Base-by-base conservation (phyloP, 805 yeast species). In the Spathaspora gorwiae region DNA sequence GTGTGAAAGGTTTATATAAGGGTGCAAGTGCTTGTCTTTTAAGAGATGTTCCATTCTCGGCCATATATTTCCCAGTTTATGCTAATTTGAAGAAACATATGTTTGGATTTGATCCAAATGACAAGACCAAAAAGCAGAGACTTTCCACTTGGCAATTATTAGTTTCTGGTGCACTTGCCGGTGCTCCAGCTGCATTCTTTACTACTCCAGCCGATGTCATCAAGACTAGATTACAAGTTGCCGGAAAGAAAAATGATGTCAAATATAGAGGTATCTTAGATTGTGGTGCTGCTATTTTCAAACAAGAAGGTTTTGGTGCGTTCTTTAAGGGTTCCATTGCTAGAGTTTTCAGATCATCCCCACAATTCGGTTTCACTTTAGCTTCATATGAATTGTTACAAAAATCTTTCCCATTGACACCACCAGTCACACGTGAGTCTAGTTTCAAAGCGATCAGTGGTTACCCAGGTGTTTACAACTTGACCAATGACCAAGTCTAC, bases 141-240 rank as follows among this genome's bases (percentile, higher is more conserved):
- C 78, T 90, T 48, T 81, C 80, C 50, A 80, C 95, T 27, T 83
- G 92, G 85, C 96, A 92, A 66, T 72, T 94, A 52, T 77, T 92
- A 48, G 63, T 80, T 5, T 80, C 95, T 49, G 99, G 99, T 65
- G 97, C 96, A 9, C 62, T 90, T 51, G 98, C 99, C 11, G 99
- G 98, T 61, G 89, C 95, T 73, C 99, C 99, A 8, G 95, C 98
- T 29, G 98, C 98, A 9, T 92, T 86, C 64, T 72, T 90, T 53
- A 92, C 99, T 1, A 92, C 99, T 0, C 99, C 99, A 1, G 90
- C 89, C 59, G 99, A 92, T 73, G 98, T 92, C 40, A 87, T 94
- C 57, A 92, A 92, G 71, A 92, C 99, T 3, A 83, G 98, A 66
- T 72, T 92, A 52, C 99, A 92, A 70, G 83, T 89, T 48, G 95